Evolutionary conservation across 2,329 filamentous ascomycete species (phyloP).

Genomic region (Rhexocercosporidium sp.): DNA sequence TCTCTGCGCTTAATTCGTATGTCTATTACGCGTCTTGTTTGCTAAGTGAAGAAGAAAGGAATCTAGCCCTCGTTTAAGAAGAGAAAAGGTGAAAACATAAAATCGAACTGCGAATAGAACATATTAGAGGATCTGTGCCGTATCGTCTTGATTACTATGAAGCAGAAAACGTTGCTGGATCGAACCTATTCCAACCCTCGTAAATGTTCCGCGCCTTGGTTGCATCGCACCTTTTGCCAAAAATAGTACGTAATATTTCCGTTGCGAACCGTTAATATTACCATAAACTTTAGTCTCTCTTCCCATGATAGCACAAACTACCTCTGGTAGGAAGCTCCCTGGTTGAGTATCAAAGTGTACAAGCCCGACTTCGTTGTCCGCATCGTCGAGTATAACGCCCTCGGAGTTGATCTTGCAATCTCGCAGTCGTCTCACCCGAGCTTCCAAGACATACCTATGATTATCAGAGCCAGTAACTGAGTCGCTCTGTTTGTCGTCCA

Average conservation of each 20-base stretch:
- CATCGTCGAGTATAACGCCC: constrained; percentile 9
- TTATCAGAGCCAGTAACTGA: neutral
- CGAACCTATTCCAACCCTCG: constrained; percentile 18
- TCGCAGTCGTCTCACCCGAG: constrained; percentile 14
- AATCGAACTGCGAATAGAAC: neutral
- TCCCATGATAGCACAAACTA: neutral
- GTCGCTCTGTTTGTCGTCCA: neutral
- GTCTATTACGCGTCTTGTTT: neutral
- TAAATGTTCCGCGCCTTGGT: constrained; percentile 4
- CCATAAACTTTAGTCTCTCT: neutral
- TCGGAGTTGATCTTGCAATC: constrained; percentile 15
- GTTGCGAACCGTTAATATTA: neutral
- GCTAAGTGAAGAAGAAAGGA: neutral
- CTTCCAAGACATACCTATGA: constrained; percentile 2
- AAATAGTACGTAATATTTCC: neutral
- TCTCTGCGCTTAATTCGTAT: neutral
- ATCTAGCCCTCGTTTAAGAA: neutral
- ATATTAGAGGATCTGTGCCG: neutral
- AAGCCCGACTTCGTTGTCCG: constrained; percentile 9
- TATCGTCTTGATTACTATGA: constrained; percentile 8
- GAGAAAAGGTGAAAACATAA: neutral
- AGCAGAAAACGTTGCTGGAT: constrained; percentile 16
- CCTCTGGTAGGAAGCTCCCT: neutral
- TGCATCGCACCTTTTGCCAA: neutral
- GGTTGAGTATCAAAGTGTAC: neutral